Percentiles rank a stretch among this genome's conserved stretches.
Conservation (phyloP, 2,329 filamentous ascomycete species). For the Diaporthe sp. region DNA sequence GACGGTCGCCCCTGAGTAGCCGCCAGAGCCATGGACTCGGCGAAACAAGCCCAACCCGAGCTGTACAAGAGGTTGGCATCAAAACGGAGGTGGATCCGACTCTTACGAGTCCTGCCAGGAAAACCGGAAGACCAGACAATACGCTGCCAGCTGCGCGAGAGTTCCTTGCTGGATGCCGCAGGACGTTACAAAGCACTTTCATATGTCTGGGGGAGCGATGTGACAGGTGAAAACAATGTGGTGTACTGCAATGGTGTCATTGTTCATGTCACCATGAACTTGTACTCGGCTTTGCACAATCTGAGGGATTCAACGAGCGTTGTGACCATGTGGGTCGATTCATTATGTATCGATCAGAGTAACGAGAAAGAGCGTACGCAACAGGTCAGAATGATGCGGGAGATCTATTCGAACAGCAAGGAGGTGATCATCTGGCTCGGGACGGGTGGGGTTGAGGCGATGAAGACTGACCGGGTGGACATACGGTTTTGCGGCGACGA, state of each 20-base stretch:
- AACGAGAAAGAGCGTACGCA: conserved; percentile 16
- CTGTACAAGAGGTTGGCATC: background rate
- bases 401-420: conserved; percentile 17
- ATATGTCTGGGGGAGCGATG: conserved; percentile 10
- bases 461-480: background rate
- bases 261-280: background rate
- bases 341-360: conserved; percentile 1
- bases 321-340: conserved; percentile 14
- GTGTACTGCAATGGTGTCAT: background rate
- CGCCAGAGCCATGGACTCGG: background rate
- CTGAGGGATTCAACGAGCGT: background rate
- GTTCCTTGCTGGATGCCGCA: background rate
- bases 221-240: background rate
- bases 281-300: conserved; percentile 15
- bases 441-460: background rate
- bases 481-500: conserved; percentile 15
- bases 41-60: no score
- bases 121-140: background rate
- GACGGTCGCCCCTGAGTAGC: background rate
- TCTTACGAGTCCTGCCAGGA: conserved; percentile 6
- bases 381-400: conserved; percentile 28
- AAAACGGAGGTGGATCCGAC: background rate
- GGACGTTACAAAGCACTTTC: conserved; percentile 24
- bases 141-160: background rate
- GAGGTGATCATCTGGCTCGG: conserved; percentile 34